Base-by-base conservation (phyloP, 148 eudicot genomes). In the Hydrangea macrophylla region DNA sequence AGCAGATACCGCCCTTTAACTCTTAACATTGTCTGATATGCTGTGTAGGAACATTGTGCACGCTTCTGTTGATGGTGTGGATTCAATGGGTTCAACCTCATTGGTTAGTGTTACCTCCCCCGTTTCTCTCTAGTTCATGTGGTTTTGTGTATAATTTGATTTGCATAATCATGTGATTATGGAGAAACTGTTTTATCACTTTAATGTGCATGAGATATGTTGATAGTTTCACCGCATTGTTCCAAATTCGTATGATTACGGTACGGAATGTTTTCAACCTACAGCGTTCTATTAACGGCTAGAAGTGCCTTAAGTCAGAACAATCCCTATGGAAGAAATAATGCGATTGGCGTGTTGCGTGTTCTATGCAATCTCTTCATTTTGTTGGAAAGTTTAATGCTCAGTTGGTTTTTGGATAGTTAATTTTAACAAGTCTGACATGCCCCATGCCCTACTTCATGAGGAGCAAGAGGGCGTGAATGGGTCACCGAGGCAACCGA, bases 41-140 rank as follows among this genome's bases (percentile, higher is more conserved):
- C 27, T 69, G 23, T 75, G 55, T 39, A 88, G 93, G 88, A 60
- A 24, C 28, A 55, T 66, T 24, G 35, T 65, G 40, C 74, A 69
- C 37, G 84, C 84, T 79, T 77, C 78, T n/a, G 67, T 83, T 13
- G 84, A 81, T 35, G 79, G 86, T 62, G 55, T 69, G 32, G 80
- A 81, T 67, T 73, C 87, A n/a, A 7, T 77, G 45, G 71, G 76
- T 67, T 33, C 73, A 42, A 10, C 64, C 26, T 79, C 88, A 39
- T 58, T 85, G 83, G 88, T 84, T 25, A 71, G 88, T 73, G 68
- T 33, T 11, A 7, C 45, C n/a, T 12, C 27, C 63, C 0, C n/a
- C 26, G 28, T 48, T 27, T 31, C 53, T 57, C 48, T 18, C 13
- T 32, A 7, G 15, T 22, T 50, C 23, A 20, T 36, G 59, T 69